Conservation (phyloP, 2,329 filamentous ascomycete genomes). For the Aspergillus phoenicis region DNA sequence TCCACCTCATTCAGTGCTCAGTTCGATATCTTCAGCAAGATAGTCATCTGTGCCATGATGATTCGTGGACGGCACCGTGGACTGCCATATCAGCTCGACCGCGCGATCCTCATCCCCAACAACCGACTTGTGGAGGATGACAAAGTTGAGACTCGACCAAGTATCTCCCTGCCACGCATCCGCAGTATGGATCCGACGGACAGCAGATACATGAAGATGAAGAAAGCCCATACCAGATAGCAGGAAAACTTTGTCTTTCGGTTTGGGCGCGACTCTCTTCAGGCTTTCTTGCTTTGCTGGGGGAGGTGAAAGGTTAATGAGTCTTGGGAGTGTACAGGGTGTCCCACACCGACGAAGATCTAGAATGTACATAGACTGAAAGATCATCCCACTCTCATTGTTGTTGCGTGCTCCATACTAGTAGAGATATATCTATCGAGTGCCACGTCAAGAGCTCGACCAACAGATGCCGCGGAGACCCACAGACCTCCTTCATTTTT, state of each 20-base stretch:
- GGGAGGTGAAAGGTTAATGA: not conserved
- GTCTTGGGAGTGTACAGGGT: not conserved
- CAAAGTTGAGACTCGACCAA: not conserved
- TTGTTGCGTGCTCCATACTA: too few relatives aligned
- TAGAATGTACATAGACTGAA: not conserved
- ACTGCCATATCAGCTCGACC: constrained; percentile 58
- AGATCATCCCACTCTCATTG: not conserved
- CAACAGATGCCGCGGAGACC: not conserved
- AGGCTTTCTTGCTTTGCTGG: constrained; percentile 1
- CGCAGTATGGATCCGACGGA: constrained; percentile 11
- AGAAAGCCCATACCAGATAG: constrained; percentile 7
- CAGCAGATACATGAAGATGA: constrained; percentile 3
- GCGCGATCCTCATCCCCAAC: constrained; percentile 39
- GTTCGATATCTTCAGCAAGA: constrained; percentile 55
- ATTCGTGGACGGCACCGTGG: constrained; percentile 58
- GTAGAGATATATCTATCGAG: not conserved
- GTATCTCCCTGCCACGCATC: not conserved
- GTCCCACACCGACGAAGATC: not conserved
- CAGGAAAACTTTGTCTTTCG: not conserved
- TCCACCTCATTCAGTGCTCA: constrained; percentile 43
- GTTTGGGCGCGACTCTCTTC: not conserved
- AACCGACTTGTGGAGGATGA: constrained; percentile 25
- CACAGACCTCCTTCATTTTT: not conserved
- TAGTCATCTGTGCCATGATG: constrained; percentile 60
- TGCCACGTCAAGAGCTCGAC: constrained; percentile 1